phyloP scores from a whole-genome alignment of 345 rosid genomes.

The Draba incana region DNA sequence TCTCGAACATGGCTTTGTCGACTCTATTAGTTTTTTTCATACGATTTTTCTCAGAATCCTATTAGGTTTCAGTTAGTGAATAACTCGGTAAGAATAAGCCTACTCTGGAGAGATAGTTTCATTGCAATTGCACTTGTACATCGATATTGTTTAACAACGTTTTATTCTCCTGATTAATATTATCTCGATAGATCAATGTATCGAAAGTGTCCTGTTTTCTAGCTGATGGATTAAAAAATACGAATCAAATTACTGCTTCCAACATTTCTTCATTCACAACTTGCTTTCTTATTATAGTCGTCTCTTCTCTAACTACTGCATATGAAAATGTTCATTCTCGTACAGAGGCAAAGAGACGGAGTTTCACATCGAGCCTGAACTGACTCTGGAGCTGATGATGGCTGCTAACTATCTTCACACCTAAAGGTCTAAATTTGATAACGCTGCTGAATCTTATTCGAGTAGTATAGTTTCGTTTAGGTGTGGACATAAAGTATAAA shows the following conservation, averaged over 20 bases:
- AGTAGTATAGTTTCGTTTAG: neutral
- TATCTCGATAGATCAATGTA: neutral
- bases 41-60: no score
- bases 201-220: neutral
- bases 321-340: conserved; percentile 12
- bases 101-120: neutral
- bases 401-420: conserved; percentile 81
- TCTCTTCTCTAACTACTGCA: neutral
- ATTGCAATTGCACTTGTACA: neutral
- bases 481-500: conserved; percentile 7
- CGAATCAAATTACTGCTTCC: neutral
- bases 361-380: conserved; percentile 71
- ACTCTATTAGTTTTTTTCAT: neutral
- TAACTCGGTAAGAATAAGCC: neutral
- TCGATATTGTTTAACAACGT: neutral
- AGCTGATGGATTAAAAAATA: neutral
- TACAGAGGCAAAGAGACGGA: conserved; percentile 69
- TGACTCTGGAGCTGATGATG: conserved; percentile 77
- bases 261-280: neutral
- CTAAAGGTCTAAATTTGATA: conserved; percentile 10
- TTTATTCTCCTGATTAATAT: neutral
- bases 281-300: neutral
- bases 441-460: conserved; percentile 23
- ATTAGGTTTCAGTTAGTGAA: neutral
- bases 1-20: conserved; percentile 4